These are phyloP conservation scores for Protomyces gravidus DNA, from an alignment of 1,139 yeast genomes.

Conservation along the genomic window DNA sequence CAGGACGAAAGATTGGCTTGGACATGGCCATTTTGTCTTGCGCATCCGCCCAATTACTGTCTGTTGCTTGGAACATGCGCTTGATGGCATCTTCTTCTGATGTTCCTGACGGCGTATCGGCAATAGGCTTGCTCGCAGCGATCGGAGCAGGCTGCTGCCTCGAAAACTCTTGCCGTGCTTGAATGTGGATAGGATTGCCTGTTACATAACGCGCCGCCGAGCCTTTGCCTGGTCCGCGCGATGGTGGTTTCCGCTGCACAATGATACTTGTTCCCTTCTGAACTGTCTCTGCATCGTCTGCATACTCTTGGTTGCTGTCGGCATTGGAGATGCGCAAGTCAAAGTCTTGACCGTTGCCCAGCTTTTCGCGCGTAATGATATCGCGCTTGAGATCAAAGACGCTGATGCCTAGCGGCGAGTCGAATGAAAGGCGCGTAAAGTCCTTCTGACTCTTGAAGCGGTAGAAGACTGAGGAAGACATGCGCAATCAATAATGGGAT, in stretches of 20 bases:
- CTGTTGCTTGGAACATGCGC: conserved; percentile 87
- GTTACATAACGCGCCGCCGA: conserved; percentile 66
- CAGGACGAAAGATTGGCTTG: conserved; percentile 36
- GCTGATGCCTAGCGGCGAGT: conserved; percentile 71
- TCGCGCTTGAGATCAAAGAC: conserved; percentile 92
- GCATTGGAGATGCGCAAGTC: conserved; percentile 71
- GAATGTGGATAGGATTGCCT: conserved; percentile 48
- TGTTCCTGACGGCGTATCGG: conserved; percentile 29
- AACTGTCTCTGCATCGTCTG: conserved; percentile 75
- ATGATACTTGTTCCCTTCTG: conserved; percentile 82
- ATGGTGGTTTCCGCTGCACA: conserved; percentile 75
- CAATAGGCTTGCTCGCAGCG: conserved; percentile 31
- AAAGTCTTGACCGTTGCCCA: conserved; percentile 81
- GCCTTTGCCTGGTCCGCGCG: conserved; percentile 54
- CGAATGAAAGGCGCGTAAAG: conserved; percentile 76
- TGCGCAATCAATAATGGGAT: too few relatives aligned
- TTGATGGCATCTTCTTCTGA: conserved; percentile 80
- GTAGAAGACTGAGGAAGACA: conserved; percentile 90
- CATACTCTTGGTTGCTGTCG: conserved; percentile 75
- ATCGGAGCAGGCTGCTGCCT: conserved; percentile 20
- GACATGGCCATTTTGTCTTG: conserved; percentile 69
- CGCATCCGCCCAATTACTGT: conserved; percentile 89
- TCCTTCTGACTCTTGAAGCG: conserved; percentile 79
- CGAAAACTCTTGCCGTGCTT: conserved; percentile 18
- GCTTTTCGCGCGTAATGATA: conserved; percentile 71